A percentile compares a stretch with the other conserved stretches of the same genome.
Conservation (phyloP, 148 eudicot genomes). For the Fallopia convolvulus region DNA sequence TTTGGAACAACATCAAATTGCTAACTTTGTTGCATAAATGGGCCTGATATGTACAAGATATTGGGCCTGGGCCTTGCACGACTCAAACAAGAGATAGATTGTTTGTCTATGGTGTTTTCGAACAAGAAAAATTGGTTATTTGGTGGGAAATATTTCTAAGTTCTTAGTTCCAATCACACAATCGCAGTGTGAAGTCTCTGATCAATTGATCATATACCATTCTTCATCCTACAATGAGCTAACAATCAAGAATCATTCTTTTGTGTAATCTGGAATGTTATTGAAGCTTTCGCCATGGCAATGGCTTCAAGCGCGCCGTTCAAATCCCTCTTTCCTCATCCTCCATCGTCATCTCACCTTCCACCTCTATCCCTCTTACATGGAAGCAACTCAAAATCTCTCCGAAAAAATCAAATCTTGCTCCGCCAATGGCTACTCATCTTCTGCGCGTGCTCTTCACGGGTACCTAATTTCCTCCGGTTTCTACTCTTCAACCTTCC, state of each 20-base stretch:
- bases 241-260: not conserved
- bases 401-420: slow-evolving; percentile 23
- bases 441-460: slow-evolving; percentile 24
- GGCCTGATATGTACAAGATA: too few relatives aligned
- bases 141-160: too few relatives aligned
- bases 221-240: too few relatives aligned
- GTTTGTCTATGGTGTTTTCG: too few relatives aligned
- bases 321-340: not conserved
- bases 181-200: too few relatives aligned
- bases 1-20: too few relatives aligned
- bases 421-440: slow-evolving; percentile 12
- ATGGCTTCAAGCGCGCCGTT: not conserved
- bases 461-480: slow-evolving; percentile 28
- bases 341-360: not conserved
- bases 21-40: too few relatives aligned
- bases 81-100: too few relatives aligned
- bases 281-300: not conserved
- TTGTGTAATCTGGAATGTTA: not conserved
- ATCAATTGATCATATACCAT: too few relatives aligned
- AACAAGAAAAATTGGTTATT: too few relatives aligned
- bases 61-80: too few relatives aligned
- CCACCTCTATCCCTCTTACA: slow-evolving; percentile 14
- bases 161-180: too few relatives aligned
- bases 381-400: slow-evolving; percentile 24
- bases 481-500: slow-evolving; percentile 20